Base-by-base conservation (phyloP, 2,329 filamentous ascomycete genomes). In the Colletotrichum eleusines region DNA sequence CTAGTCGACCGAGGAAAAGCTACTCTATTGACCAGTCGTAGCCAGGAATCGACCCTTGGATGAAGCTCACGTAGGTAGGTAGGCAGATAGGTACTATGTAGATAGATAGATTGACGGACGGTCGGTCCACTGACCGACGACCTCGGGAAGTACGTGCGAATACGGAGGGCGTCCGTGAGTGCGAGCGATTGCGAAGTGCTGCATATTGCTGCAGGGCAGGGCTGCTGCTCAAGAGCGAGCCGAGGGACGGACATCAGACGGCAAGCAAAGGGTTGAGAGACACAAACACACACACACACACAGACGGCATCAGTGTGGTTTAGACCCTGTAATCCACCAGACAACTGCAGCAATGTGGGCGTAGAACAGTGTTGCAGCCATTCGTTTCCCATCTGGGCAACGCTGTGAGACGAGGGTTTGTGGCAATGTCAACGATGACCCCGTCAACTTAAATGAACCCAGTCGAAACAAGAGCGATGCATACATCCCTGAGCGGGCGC, bases 71-170 rank as follows among this genome's bases (percentile, higher is more conserved):
- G 7, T 38, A 38, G 9, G 35, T 14, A 38, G 35, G 35, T 12
- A 38, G 33, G 33, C 11, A 12, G 35, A 12, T 38, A 35, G 33
- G 11, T 38, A 38, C 11, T 38, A 38, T n/a, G 9, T 38, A 38
- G 11, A 3, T 38, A 38, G 9, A 11, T 38, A 38, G 1, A 9
- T 9, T 35, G 33, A n/a, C n/a, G n/a, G n/a, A n/a, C n/a, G n/a
- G n/a, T n/a, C n/a, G n/a, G n/a, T n/a, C n/a, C n/a, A 40, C 44
- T 63, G 59, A 59, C 31, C 60, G 50, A 63, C 23, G 33, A 48
- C 51, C 51, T 68, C 54, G 63, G 63, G 54, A 28, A 60, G 23
- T 20, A 46, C 55, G 63, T 64, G 65, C 59, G 65, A 68, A 63
- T 58, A 60, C 65, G 65, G 65, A 28, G 38, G 38, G 42, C 31